Base-by-base conservation (phyloP, 805 yeast genomes). In the Metschnikowia gelsemii region DNA sequence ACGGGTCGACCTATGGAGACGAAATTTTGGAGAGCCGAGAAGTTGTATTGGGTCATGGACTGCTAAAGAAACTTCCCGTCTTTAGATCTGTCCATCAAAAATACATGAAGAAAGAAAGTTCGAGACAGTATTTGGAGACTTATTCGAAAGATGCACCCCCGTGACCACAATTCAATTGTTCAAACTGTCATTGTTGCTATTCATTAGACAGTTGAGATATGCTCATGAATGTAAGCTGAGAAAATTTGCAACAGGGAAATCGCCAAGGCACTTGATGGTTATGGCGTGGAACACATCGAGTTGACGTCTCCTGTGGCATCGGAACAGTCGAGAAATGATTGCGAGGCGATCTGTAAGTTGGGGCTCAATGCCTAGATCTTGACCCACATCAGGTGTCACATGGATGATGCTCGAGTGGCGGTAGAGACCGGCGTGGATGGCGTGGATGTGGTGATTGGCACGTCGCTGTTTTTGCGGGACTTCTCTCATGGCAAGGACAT, bases 341-440 rank as follows among this genome's bases (percentile, higher is more conserved):
- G 98, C 75, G 98, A 93, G 73, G 97, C 98, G 45, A 91, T 91
- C 56, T 93, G 98, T 78, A 91, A 93, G 75, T 77, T 93, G 55
- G 98, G 98, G 8, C 80, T 91, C 64, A 88, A 86, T 71, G 91
- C 97, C 51, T 93, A 93, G 74, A 88, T 93, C 51, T 78, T 91
- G 54, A 91, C 99, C 36, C 98, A 91, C 66, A 93, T 93, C 55
- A 81, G 98, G 69, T 91, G 99, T 70, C 97, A 91, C 71, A 91
- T 91, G 97, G 98, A 91, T 67, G 99, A 93, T 60, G 99, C 98
- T 43, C 78, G 84, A 57, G 87, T 93, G 46, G 99, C 99, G 5
- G 99, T 91, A 35, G 93, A 87, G 61, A 91, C 98, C 28, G 98
- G 99, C 64, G 99, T 93, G 40, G 98, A 93, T 64, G 99, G 98